Evolutionary conservation across 352 stramenopile species (phyloP), one percentile per base, ranked within the genome.

Genomic region (Globisporangium alternatum): DNA sequence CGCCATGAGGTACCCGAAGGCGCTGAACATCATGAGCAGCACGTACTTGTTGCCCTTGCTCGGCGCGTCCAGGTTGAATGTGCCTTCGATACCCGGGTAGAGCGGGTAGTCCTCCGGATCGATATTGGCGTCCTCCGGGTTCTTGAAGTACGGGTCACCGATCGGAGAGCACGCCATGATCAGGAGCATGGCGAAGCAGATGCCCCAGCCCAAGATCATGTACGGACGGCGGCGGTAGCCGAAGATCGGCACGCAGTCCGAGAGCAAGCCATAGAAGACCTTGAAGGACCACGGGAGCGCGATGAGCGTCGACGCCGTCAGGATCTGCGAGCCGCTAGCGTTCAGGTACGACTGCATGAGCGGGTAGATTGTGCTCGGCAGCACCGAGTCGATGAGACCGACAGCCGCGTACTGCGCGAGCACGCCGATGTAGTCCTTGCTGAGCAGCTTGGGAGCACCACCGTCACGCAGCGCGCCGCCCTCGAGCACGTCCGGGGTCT

Each of bases 101-200:
- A 7, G 39, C 39, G 22, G n/a, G n/a, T 54, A 62, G 0, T 35
- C 31, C 31, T 35, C 7, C 7, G 31, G 31, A 3, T 35, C 7
- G 37, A 76, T 56, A 17, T 82, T 48, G n/a, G 57, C 25, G 55
- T 81, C 65, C 21, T 68, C 58, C 5, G 70, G 43, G n/a, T n/a
- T n/a, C n/a, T n/a, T n/a, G n/a, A 80, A 91, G 76, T 91, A 91
- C 57, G 80, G 80, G 0, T 72, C 56, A 17, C 78, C 74, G n/a
- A n/a, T n/a, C n/a, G n/a, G n/a, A n/a, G n/a, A n/a, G n/a, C 8
- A 76, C 64, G 72, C 74, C 73, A 90, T 86, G 43, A 86, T 43
- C 12, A 87, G 0, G 2, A 87, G 59, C 71, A 80, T 83, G 41
- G 8, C 19, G 41, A 47, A 47, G 15, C 41, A 47, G 15, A 47